Evolutionary conservation across 768 basidiomycete species (phyloP).

Genomic region (Lentinula sp.): DNA sequence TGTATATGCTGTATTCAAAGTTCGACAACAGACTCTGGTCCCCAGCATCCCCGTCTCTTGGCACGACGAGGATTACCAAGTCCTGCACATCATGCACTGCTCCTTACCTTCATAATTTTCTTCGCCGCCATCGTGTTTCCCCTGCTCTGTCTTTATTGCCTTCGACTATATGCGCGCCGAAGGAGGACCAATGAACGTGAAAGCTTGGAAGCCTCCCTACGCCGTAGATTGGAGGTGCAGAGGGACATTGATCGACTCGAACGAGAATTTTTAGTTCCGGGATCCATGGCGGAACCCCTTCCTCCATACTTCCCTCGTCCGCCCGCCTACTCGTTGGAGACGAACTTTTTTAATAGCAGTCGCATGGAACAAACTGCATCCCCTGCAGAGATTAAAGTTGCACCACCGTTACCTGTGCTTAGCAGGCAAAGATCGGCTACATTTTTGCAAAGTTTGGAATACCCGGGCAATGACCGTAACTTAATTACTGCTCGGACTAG

Average conservation of each 20-base stretch:
- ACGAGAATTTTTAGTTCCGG: background rate
- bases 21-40: background rate
- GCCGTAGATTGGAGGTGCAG: background rate
- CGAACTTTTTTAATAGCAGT: background rate
- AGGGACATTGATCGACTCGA: background rate
- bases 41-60: background rate
- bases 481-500: background rate
- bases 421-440: background rate
- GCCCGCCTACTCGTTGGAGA: background rate
- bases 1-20: background rate
- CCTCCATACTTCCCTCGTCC: conserved; percentile 4
- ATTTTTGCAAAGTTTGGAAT: background rate
- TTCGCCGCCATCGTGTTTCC: background rate
- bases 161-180: background rate
- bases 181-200: background rate
- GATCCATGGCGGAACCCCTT: background rate
- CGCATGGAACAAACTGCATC: background rate
- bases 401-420: background rate
- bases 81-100: background rate
- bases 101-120: background rate
- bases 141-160: background rate
- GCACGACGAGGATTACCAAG: background rate
- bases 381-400: background rate
- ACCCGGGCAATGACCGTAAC: background rate
- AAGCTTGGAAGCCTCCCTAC: background rate